Evolutionary conservation across 345 rosid genomes (phyloP), one percentile per base, ranked within the genome.

Genomic region (Dipteronia sinensis): DNA sequence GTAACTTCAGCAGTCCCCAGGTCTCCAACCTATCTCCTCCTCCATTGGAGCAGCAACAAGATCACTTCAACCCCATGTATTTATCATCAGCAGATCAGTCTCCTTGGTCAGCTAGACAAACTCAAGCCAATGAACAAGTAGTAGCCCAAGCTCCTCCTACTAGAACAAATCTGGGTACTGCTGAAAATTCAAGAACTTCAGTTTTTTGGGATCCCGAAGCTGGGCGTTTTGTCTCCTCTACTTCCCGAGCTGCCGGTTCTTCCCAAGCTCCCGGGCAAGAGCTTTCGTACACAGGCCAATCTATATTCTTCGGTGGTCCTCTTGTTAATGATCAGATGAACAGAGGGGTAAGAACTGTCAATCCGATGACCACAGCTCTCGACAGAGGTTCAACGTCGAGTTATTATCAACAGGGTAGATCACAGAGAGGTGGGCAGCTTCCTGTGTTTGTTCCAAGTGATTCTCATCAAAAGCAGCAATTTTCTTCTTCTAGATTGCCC

Each of bases 121-220:
- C 73, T 23, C 89, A 85, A 77, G 78, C 65, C 71, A 78, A 77
- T 17, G 84, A 58, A 65, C 79, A 68, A 71, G 10, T 82, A 59
- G 65, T 49, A 22, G 80, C 84, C 6, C 82, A 38, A 31, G 38
- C 67, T 79, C 87, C 67, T 76, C 87, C 87, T 16, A n/a, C 34
- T 49, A 80, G 92, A 81, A 86, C 82, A 69, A 84, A 84, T 76
- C n/a, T 53, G 7, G 78, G 85, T 46, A 49, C 74, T 22, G 51
- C 76, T 56, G 91, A 87, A 79, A 87, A 67, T 76, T 63, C 80
- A 9, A 87, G 88, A 78, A 85, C 82, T 72, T 86, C 93, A 9
- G 95, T 95, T 7, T 85, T 88, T 72, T 93, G 98, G 98, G 95
- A 95, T 85, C 95, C 84, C 62, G 94, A 92, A 82, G 98, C 98